Evolutionary conservation across 352 stramenopile genomes (phyloP).

Genomic region (Globisporangium cystogenes): DNA sequence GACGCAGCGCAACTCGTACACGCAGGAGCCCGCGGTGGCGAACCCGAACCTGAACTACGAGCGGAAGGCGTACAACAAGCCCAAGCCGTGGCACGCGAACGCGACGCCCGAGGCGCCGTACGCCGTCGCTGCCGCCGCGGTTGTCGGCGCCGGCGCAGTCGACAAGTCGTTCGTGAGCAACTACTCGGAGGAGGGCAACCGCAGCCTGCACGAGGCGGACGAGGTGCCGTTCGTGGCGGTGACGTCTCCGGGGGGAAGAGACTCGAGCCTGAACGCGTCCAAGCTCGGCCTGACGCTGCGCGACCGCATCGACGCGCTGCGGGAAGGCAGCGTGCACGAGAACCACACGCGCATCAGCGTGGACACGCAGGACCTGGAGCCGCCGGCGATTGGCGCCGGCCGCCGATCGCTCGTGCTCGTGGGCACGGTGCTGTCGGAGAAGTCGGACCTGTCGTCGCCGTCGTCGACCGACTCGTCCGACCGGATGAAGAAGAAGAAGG

Average conservation of each 20-base stretch:
- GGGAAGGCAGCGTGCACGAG: slow-evolving; percentile 40
- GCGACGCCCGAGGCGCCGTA: slow-evolving; percentile 6
- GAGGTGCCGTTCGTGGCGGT: slow-evolving; percentile 19
- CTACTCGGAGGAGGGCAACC: slow-evolving; percentile 10
- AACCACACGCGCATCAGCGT: slow-evolving; percentile 47
- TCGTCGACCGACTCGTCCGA: slow-evolving; percentile 15
- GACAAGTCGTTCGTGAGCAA: slow-evolving; percentile 7
- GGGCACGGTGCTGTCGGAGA: slow-evolving; percentile 32
- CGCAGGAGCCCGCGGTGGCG: slow-evolving; percentile 6
- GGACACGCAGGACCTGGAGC: slow-evolving; percentile 16
- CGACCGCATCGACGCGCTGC: slow-evolving; percentile 54
- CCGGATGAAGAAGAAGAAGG: not conserved
- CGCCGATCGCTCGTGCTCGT: slow-evolving; percentile 27
- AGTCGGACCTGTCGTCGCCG: slow-evolving; percentile 9
- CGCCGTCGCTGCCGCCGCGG: not conserved
- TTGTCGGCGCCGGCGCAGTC: not conserved
- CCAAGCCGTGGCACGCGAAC: slow-evolving; percentile 9
- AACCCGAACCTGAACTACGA: slow-evolving; percentile 10
- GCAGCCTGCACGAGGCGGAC: slow-evolving; percentile 9
- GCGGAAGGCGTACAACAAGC: slow-evolving; percentile 10
- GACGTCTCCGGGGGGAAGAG: slow-evolving; percentile 15
- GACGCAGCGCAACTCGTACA: not conserved
- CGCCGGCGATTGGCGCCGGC: slow-evolving; percentile 10
- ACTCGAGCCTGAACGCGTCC: not conserved
- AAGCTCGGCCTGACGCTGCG: slow-evolving; percentile 31